Base-by-base conservation (phyloP, 371 early-diverging fungal species). In the Quaeritorhiza haematococci region DNA sequence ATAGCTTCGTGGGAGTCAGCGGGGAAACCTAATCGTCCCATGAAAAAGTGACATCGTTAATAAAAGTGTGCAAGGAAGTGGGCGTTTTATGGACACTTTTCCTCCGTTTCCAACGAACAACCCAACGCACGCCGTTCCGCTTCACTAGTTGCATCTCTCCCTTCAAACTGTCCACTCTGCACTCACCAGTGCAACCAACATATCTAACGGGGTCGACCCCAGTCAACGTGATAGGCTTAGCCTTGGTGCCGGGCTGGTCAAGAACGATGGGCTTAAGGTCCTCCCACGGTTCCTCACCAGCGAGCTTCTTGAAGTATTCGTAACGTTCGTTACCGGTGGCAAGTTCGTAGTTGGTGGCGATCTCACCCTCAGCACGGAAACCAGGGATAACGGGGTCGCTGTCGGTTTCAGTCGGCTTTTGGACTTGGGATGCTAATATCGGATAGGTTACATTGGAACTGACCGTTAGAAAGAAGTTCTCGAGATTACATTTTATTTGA, bases 101-200 rank as follows among this genome's bases (percentile, higher is more conserved):
- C n/a, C n/a, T n/a, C n/a, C n/a, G n/a, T n/a, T n/a, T n/a, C n/a
- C n/a, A n/a, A n/a, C n/a, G n/a, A n/a, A n/a, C n/a, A n/a, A n/a
- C n/a, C n/a, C n/a, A n/a, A n/a, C n/a, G n/a, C n/a, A n/a, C n/a
- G n/a, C n/a, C n/a, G n/a, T n/a, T n/a, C n/a, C n/a, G n/a, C n/a
- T n/a, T n/a, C n/a, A n/a, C n/a, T n/a, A n/a, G n/a, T n/a, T n/a
- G n/a, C 26, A 19, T 15, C 7, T n/a, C 15, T 47, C 46, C 55
- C 13, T 15, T 51, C 8, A 24, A 34, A 51, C 13, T 50, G 8
- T 52, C 23, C 13, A 13, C 21, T 15, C 10, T 13, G 42, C 17
- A 74, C 75, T 51, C 77, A 93, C 94, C 94, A 67, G 92, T 88
- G 83, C 98, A 97, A 33, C 93, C 98, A 57, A 95, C 83, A 64